Evolutionary conservation across 371 early-diverging fungal species (phyloP), one percentile per base, ranked within the genome.

Genomic region (Mucor ambiguus): DNA sequence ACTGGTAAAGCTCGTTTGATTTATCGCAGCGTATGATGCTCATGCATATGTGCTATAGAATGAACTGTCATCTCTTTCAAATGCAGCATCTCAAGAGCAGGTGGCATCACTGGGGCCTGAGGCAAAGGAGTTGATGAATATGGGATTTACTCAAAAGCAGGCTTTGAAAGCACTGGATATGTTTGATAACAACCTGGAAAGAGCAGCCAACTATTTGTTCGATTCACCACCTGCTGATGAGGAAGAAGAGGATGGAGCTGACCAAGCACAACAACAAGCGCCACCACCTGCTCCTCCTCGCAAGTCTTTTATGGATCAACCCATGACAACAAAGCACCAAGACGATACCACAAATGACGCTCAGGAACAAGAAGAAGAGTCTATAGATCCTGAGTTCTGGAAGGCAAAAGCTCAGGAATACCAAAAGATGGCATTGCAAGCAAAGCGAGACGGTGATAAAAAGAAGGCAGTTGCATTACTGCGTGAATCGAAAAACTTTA

Each of bases 391-490:
- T 30, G 38, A 65, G 35, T 55, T 64, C 20, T 70, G 71, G 49
- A 69, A 75, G 49, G 41, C 66, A 46, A 73, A 75, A 30, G 73
- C 74, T 7, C 44, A 63, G 52, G 70, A 67, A 4, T 80, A 80
- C 26, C 80, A 82, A 46, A 69, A 72, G 52, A 30, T 69, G 41
- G 83, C 83, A 18, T 52, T 82, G n/a, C 62, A 67, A 22, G 83
- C 80, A 1, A 82, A 82, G 54, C 74, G 63, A 11, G 64, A 67
- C n/a, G 83, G 83, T 1, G 79, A 82, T 60, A 82, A 78, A 48
- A 74, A 74, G 28, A 71, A 67, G 49, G 80, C 83, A 0, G 64
- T 82, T 16, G 71, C 73, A 10, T 61, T 76, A 7, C 58, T 82
- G 16, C 68, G 83, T 11, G 70, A 80, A 52, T 80, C 80, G 30